Base-by-base conservation (phyloP, 1,139 yeast species). In the Candida frijolesensis region DNA sequence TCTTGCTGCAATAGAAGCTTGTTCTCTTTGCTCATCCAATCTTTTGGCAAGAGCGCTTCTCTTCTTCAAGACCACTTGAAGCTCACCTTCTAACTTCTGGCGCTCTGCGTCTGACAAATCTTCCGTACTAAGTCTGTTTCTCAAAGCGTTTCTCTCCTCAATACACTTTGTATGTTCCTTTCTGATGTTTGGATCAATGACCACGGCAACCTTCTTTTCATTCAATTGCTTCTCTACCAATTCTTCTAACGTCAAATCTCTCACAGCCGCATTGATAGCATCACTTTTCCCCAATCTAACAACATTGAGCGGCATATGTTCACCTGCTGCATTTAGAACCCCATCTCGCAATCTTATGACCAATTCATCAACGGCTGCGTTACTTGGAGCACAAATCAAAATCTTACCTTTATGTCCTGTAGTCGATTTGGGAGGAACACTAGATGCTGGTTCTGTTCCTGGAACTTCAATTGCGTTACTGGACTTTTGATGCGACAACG, bases 351-450 rank as follows among this genome's bases (percentile, higher is more conserved):
- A 72, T 65, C 99, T 85, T 19, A 92, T 61, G n/a, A 92, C 96
- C 57, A 95, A 76, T 63, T 95, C 99, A 71, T 95, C 99, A 7
- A 95, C 97, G 9, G 99, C 99, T 0, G 99, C 99, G 71, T 95
- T 95, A 66, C 97, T 90, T 2, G 99, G 99, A 1, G 99, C 99
- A 79, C 99, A 95, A 30, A 95, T 84, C 48, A 95, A 72, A 3
- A 95, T 82, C 52, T 79, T 80, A 5, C 51, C 49, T 32, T 38
- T 44, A 18, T 41, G 39, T 34, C 40, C 44, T 14, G 30, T 18
- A n/a, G 29, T 35, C 4, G 18, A 2, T 19, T 27, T 61, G 16
- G 55, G 57, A 55, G 35, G 47, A 43, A 46, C 16, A 30, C 50
- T 46, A 3, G 54, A 27, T 6, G 54, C 48, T 8, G 44, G 41